Evolutionary conservation across 2,329 filamentous ascomycete species (phyloP).

Genomic region (Teratosphaeria destructans): DNA sequence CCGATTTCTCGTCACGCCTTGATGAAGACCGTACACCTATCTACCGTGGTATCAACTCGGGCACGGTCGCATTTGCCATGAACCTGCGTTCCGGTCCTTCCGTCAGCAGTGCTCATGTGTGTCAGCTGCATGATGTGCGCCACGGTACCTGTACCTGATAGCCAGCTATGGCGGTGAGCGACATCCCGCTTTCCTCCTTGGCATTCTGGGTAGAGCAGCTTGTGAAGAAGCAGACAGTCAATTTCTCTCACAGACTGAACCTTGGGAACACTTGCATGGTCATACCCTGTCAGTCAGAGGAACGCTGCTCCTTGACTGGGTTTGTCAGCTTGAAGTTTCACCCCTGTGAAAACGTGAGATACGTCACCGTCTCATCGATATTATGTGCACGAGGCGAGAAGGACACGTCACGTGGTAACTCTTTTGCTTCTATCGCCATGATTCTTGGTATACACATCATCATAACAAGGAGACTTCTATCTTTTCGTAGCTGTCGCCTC

Average conservation of each 20-base stretch:
- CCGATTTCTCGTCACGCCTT: background rate
- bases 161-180: too few relatives aligned
- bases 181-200: too few relatives aligned
- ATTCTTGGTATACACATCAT: background rate
- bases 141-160: background rate
- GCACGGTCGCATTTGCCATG: background rate
- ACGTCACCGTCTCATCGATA: too few relatives aligned
- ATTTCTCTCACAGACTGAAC: too few relatives aligned
- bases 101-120: background rate
- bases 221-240: too few relatives aligned
- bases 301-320: too few relatives aligned
- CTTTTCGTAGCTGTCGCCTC: background rate
- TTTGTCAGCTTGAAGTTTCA: too few relatives aligned
- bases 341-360: too few relatives aligned
- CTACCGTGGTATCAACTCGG: background rate
- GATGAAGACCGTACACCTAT: background rate
- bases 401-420: background rate
- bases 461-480: constrained; percentile 44
- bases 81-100: background rate
- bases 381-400: too few relatives aligned
- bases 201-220: too few relatives aligned
- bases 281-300: too few relatives aligned
- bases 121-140: background rate
- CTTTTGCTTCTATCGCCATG: background rate
- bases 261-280: too few relatives aligned